Percentiles rank a stretch among this genome's conserved stretches.
These are phyloP conservation scores for Zasmidium angulare DNA, from an alignment of 2,329 filamentous ascomycete genomes.

Conservation along the genomic window DNA sequence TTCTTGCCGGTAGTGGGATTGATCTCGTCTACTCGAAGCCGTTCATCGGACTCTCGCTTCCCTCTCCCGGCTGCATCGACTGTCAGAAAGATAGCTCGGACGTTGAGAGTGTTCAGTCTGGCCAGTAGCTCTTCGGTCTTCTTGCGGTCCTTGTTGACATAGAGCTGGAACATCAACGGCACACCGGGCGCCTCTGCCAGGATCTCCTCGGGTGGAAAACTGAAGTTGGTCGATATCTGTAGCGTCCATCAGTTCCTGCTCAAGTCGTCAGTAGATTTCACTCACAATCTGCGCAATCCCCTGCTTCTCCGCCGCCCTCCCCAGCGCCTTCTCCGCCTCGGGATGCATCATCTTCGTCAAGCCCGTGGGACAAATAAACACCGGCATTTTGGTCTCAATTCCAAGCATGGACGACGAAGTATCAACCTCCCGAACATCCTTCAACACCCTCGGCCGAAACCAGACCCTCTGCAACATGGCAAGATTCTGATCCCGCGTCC, in stretches of 20 bases:
- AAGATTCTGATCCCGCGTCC: slow-evolving; percentile 23
- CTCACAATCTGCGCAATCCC: slow-evolving; percentile 28
- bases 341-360: slow-evolving; percentile 36
- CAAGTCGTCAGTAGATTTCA: not conserved
- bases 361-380: slow-evolving; percentile 38
- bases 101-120: slow-evolving; percentile 47
- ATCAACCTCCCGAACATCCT: slow-evolving; percentile 23
- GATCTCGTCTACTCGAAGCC: slow-evolving; percentile 26
- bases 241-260: not conserved
- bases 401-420: slow-evolving; percentile 27
- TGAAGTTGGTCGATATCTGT: slow-evolving; percentile 32
- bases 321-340: slow-evolving; percentile 37
- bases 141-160: slow-evolving; percentile 57
- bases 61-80: slow-evolving; percentile 59
- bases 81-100: slow-evolving; percentile 59
- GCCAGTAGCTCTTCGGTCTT: slow-evolving; percentile 53
- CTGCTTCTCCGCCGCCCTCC: slow-evolving; percentile 24
- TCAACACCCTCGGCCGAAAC: slow-evolving; percentile 28
- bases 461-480: slow-evolving; percentile 22
- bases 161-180: slow-evolving; percentile 60
- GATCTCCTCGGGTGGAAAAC: slow-evolving; percentile 33
- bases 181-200: slow-evolving; percentile 25
- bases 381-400: slow-evolving; percentile 28
- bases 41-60: slow-evolving; percentile 53
- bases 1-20: slow-evolving; percentile 48